Conservation (phyloP, 768 basidiomycete species). For the Termitomyces bulborhizus region DNA sequence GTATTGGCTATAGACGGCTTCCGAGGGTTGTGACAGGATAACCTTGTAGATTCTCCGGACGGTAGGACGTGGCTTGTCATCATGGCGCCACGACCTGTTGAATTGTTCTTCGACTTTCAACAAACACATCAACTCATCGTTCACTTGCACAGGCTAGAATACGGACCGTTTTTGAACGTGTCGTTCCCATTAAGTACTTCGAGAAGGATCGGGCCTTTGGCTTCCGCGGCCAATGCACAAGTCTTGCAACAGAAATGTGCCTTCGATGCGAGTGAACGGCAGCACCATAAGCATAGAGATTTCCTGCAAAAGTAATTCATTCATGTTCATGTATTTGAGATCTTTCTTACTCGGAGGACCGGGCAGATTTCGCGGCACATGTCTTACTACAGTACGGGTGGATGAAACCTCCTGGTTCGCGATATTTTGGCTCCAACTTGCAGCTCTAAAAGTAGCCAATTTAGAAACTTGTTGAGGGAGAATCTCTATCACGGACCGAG, state of each 20-base stretch:
- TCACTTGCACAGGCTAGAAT: not conserved
- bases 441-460: conserved; percentile 36
- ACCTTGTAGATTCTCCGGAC: conserved; percentile 65
- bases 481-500: conserved; percentile 21
- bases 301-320: conserved; percentile 22
- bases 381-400: conserved; percentile 62
- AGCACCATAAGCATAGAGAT: conserved; percentile 53
- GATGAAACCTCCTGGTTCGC: conserved; percentile 43
- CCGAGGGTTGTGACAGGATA: conserved; percentile 37
- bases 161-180: conserved; percentile 61
- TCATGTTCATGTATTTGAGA: not conserved
- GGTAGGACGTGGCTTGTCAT: conserved; percentile 44
- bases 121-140: not conserved
- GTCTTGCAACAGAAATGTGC: conserved; percentile 58
- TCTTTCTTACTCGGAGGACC: not conserved
- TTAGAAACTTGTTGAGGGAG: not conserved
- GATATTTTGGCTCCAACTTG: conserved; percentile 52
- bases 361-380: conserved; percentile 32
- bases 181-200: conserved; percentile 55
- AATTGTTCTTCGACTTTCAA: conserved; percentile 57
- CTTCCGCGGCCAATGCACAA: conserved; percentile 50
- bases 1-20: conserved; percentile 56
- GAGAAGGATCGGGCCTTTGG: conserved; percentile 48
- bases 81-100: conserved; percentile 63
- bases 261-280: conserved; percentile 41